Evolutionary conservation across 371 early-diverging fungal species (phyloP).

Genomic region (Lichtheimia ramosa): DNA sequence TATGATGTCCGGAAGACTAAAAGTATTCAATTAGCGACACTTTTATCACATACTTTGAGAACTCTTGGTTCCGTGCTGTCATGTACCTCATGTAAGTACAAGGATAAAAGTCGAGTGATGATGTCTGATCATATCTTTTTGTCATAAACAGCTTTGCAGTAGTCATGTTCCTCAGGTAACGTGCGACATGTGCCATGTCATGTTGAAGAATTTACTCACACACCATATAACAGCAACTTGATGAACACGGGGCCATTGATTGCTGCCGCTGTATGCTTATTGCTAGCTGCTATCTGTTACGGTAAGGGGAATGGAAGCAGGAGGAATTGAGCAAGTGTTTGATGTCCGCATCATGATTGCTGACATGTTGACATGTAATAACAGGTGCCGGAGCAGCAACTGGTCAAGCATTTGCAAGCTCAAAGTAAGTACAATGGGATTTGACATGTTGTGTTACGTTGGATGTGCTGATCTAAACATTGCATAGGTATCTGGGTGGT

Average conservation of each 20-base stretch:
- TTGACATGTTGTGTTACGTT: too few relatives aligned
- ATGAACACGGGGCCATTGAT: slow-evolving; percentile 20
- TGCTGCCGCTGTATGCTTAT: slow-evolving; percentile 19
- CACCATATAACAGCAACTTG: slow-evolving; percentile 1
- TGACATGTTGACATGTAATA: not conserved
- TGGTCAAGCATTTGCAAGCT: slow-evolving; percentile 23
- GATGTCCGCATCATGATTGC: not conserved
- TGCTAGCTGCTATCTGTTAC: slow-evolving; percentile 23
- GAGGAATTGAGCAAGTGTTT: not conserved
- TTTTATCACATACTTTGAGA: slow-evolving; percentile 21
- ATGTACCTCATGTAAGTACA: slow-evolving; percentile 24
- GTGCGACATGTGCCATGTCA: too few relatives aligned
- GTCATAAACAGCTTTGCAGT: slow-evolving; percentile 15
- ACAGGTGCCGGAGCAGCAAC: slow-evolving; percentile 16
- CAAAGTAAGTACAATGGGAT: slow-evolving; percentile 9
- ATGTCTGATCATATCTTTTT: too few relatives aligned
- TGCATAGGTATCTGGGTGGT: slow-evolving; percentile 17
- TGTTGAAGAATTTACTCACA: too few relatives aligned
- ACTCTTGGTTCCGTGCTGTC: slow-evolving; percentile 20
- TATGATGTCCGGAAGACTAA: too few relatives aligned
- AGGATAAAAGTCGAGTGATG: not conserved
- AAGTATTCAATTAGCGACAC: slow-evolving; percentile 9
- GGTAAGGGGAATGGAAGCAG: slow-evolving; percentile 9
- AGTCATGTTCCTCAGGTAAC: slow-evolving; percentile 18
- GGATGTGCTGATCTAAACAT: too few relatives aligned